Percentiles rank a stretch among this genome's conserved stretches.
Conservation (phyloP, 495 filamentous ascomycete species). For the Xylaria intraflava region DNA sequence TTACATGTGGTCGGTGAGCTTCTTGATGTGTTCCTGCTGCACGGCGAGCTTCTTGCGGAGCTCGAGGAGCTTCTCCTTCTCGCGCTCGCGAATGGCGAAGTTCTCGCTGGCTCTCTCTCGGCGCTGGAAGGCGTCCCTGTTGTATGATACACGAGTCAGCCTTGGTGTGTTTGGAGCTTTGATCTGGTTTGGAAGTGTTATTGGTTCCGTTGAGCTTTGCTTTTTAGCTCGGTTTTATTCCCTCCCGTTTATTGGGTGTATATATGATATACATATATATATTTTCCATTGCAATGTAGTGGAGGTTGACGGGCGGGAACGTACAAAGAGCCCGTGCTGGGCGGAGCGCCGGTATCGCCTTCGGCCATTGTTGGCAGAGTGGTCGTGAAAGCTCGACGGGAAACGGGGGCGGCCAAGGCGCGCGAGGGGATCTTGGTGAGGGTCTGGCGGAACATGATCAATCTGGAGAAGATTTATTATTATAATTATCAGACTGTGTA, state of each 20-base stretch:
- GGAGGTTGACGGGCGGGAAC: constrained; percentile 26
- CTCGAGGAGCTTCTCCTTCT: constrained; percentile 72
- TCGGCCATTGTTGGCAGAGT: constrained; percentile 55
- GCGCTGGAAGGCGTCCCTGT: constrained; percentile 80
- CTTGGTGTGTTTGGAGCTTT: too few species aligned
- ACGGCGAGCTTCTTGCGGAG: constrained; percentile 72
- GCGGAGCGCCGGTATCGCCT: constrained; percentile 63
- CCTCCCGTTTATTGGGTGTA: too few species aligned
- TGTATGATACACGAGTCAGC: not conserved
- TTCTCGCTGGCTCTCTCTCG: constrained; percentile 86
- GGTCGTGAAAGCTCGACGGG: constrained; percentile 54
- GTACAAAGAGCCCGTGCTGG: constrained; percentile 36
- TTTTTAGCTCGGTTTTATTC: too few species aligned
- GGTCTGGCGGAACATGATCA: constrained; percentile 61
- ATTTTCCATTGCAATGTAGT: not conserved
- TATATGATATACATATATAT: too few species aligned
- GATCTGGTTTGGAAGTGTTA: too few species aligned
- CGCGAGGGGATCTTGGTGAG: constrained; percentile 50
- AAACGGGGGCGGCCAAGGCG: constrained; percentile 39
- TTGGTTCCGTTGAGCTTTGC: too few species aligned
- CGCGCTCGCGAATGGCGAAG: constrained; percentile 72
- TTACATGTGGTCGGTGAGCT: constrained; percentile 80
- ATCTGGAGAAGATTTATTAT: constrained; percentile 7
- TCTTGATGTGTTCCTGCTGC: constrained; percentile 74
- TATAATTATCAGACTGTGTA: too few species aligned